Percentiles rank a stretch among this genome's conserved stretches.
These are phyloP conservation scores for Viola pubescens DNA, from an alignment of 441 rosid genomes.

Conservation along the genomic window DNA sequence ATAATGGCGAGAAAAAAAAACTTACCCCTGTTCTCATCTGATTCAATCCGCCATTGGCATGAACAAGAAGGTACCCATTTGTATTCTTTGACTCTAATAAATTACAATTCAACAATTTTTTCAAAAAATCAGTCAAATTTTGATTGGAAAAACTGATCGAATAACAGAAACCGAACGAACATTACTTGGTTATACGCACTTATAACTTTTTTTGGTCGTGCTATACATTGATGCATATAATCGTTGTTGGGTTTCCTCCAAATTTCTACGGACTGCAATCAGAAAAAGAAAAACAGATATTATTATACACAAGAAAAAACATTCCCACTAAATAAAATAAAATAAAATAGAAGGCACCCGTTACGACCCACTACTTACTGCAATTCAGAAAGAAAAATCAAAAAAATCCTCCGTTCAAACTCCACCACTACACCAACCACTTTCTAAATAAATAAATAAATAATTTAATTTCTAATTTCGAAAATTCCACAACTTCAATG, in stretches of 20 bases:
- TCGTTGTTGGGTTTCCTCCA: slow-evolving; percentile 89
- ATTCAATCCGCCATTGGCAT: slow-evolving; percentile 95
- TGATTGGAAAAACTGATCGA: not conserved
- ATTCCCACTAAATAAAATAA: not conserved
- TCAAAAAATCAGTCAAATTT: not conserved
- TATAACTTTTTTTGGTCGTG: slow-evolving; percentile 42
- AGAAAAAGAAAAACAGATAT: not conserved
- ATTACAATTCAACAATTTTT: not conserved
- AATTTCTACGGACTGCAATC: slow-evolving; percentile 58
- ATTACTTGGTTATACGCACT: slow-evolving; percentile 29
- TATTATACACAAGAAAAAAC: not conserved
- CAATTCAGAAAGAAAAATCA: not conserved
- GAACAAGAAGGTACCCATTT: slow-evolving; percentile 78
- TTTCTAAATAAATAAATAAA: no score
- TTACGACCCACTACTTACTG: no score
- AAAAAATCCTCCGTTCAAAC: not conserved
- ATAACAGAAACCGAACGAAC: no score
- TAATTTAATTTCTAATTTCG: no score
- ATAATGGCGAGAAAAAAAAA: slow-evolving; percentile 4
- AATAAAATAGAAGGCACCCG: no score
- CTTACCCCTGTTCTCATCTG: slow-evolving; percentile 97
- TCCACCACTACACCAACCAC: no score
- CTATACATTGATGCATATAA: slow-evolving; percentile 48
- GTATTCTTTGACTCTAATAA: slow-evolving; percentile 39
- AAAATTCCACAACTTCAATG: no score